Conservation (phyloP, 139 green algal genomes). For the Pseudopediastrum boryanum region DNA sequence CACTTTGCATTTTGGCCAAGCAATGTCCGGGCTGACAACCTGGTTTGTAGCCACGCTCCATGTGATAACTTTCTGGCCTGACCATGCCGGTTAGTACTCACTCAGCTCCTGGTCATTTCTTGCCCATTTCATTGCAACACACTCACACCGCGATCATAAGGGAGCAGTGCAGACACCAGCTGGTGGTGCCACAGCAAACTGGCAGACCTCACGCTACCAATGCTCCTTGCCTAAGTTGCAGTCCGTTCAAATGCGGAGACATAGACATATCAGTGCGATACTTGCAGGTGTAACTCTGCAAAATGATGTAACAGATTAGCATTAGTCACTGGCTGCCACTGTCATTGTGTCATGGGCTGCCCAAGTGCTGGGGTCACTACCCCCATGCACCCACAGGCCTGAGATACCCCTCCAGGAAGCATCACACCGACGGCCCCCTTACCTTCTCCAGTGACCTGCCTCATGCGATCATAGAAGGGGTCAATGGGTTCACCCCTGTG, state of each 20-base stretch:
- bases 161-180: no score
- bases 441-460: slow-evolving; percentile 19
- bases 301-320: no score
- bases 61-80: not conserved
- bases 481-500: not conserved
- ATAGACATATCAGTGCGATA: no score
- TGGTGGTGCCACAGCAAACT: no score
- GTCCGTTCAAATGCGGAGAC: no score
- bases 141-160: no score
- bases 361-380: not conserved
- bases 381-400: slow-evolving; percentile 1
- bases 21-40: no score
- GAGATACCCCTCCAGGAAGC: not conserved
- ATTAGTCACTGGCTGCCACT: not conserved
- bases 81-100: not conserved
- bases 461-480: slow-evolving; percentile 16
- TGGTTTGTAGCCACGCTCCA: not conserved
- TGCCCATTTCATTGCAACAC: not conserved
- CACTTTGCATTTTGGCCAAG: not conserved
- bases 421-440: not conserved
- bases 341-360: not conserved
- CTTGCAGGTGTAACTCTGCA: no score
- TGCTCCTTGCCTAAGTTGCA: no score
- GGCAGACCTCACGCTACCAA: no score
- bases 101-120: not conserved